Evolutionary conservation across 179 eudicot genomes (phyloP), one percentile per base, ranked within the genome.

Genomic region (Patellifolia procumbens): DNA sequence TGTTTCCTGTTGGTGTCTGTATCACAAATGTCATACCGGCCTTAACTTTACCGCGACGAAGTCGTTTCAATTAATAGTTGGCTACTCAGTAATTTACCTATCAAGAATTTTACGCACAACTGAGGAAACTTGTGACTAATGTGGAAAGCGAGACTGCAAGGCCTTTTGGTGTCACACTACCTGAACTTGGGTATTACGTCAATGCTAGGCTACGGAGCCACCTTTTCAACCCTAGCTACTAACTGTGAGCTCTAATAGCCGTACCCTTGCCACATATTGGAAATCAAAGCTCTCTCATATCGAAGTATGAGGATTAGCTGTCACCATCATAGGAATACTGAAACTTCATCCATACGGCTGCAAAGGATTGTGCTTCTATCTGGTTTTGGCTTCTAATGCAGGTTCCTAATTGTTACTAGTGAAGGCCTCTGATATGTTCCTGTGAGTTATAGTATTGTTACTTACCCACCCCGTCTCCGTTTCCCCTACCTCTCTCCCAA

Each of bases 181-280:
- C 32, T 28, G 17, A n/a, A 58, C 19, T 58, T 58, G 34, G 34
- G 63, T 28, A 19, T 26, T 10, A 13, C 63, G 43, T 1, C 31
- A 58, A 58, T 58, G 32, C 32, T 28, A 28, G 62, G 24, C 22
- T 58, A 1, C 24, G 34, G 34, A 29, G 37, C 2, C 37, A 22
- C 37, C 55, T 68, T 10, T 68, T 43, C 20, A 39, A 68, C 72
- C 53, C 72, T 45, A n/a, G 19, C n/a, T n/a, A 68, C 37, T 26
- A n/a, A 15, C 28, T 16, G 17, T 48, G 53, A 26, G 72, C 37
- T 68, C 35, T 62, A 16, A 66, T 66, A n/a, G 48, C 2, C 16
- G 39, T 39, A 11, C 31, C 68, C 26, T 62, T 32, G 68, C 24
- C 0, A 39, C 66, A 31, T 34, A 28, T 61, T 32, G 39, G 39